Evolutionary conservation across 768 basidiomycete species (phyloP).

Genomic region (Naganishia randhawae): DNA sequence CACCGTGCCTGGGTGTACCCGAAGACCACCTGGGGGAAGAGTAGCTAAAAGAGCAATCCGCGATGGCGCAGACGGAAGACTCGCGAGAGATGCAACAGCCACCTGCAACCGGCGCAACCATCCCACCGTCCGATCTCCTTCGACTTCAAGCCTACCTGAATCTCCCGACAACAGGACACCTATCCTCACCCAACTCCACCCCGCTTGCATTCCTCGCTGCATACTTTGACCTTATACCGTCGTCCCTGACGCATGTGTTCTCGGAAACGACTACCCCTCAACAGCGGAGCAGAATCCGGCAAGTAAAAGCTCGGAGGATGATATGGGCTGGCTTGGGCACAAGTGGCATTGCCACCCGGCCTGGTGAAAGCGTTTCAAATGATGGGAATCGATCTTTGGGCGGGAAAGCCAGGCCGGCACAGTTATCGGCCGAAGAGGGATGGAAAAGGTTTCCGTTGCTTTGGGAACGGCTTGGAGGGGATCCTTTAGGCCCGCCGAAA

Average conservation of each 20-base stretch:
- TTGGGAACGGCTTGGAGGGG: conserved; percentile 47
- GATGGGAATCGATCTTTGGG: conserved; percentile 29
- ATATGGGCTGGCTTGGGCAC: conserved; percentile 30
- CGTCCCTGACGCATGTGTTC: conserved; percentile 33
- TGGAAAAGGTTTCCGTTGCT: conserved; percentile 42
- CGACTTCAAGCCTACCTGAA: conserved; percentile 38
- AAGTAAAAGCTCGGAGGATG: conserved; percentile 44
- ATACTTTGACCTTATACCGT: conserved; percentile 36
- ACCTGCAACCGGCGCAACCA: background rate
- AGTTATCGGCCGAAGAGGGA: conserved; percentile 23
- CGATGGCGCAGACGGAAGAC: conserved; percentile 9
- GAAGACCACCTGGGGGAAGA: too few species aligned
- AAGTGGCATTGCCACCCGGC: too few species aligned
- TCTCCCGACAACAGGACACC: conserved; percentile 31
- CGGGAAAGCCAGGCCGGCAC: background rate
- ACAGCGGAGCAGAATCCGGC: conserved; percentile 37
- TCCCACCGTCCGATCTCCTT: conserved; percentile 33
- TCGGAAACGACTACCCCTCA: conserved; percentile 33
- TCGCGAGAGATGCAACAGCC: background rate
- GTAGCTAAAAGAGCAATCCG: background rate
- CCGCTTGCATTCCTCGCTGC: conserved; percentile 40
- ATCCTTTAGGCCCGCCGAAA: background rate
- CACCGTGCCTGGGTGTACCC: too few species aligned
- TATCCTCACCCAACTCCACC: conserved; percentile 28
- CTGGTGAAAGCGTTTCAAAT: too few species aligned